Percentiles rank a stretch among this genome's conserved stretches.
Conservation (phyloP, 768 basidiomycete species). For the Podaxis sp. region DNA sequence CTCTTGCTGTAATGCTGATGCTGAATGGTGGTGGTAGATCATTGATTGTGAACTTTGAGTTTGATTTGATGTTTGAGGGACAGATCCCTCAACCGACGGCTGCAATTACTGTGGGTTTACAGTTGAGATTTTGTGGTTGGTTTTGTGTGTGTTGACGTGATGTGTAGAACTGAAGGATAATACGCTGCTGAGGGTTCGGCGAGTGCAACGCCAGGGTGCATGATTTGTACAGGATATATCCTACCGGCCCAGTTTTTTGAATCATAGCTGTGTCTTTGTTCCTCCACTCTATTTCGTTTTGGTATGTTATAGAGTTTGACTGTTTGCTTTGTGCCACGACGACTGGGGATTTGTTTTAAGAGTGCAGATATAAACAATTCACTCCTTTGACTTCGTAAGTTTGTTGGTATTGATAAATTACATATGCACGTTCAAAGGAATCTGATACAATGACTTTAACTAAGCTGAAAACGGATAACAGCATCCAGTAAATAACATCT, state of each 20-base stretch:
- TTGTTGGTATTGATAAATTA: no score
- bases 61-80: constrained; percentile 37
- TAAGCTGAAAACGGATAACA: no score
- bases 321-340: no score
- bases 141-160: neutral
- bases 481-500: no score
- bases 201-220: constrained; percentile 12
- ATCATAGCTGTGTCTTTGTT: neutral
- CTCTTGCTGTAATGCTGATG: neutral
- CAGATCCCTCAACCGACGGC: constrained; percentile 26
- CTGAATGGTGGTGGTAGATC: constrained; percentile 19
- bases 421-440: no score
- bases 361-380: no score
- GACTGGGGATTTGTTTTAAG: no score
- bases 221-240: neutral
- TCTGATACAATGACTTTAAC: no score
- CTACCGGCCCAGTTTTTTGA: neutral
- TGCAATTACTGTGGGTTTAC: constrained; percentile 36
- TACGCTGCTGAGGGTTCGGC: constrained; percentile 33
- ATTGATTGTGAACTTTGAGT: constrained; percentile 38
- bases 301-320: no score
- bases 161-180: constrained; percentile 32
- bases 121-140: neutral
- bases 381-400: no score
- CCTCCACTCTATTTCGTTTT: neutral